Conservation (phyloP, 148 eudicot genomes). For the Fagopyrum esculentum region DNA sequence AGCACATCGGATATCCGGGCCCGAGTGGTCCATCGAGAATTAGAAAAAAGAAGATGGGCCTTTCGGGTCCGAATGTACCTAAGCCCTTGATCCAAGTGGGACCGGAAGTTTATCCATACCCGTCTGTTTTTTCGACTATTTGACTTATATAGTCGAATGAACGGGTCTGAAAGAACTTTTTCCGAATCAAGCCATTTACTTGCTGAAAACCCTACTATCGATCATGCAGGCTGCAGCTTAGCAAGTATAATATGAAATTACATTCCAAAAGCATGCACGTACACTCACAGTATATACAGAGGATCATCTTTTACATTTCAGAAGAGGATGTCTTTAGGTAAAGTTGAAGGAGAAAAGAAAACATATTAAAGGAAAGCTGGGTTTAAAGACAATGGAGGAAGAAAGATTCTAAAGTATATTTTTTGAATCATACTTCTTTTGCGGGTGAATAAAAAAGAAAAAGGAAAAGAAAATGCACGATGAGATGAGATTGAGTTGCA, state of each 20-base stretch:
- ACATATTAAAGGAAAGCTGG: not conserved
- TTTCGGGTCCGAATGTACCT: too few species aligned
- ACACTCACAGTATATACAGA: not conserved
- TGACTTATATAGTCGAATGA: too few species aligned
- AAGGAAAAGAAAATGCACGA: not conserved
- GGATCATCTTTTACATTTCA: conserved; percentile 1
- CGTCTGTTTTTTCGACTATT: too few species aligned
- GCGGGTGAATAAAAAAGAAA: not conserved
- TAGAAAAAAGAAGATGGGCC: too few species aligned
- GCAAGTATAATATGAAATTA: too few species aligned
- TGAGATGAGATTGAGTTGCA: not conserved
- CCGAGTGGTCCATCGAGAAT: too few species aligned
- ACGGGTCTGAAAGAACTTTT: too few species aligned
- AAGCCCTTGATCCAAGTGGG: too few species aligned
- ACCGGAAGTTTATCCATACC: too few species aligned
- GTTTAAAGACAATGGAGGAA: conserved; percentile 2
- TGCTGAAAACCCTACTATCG: too few species aligned
- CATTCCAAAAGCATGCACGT: not conserved
- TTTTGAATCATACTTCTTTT: conserved; percentile 19
- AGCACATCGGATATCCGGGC: too few species aligned
- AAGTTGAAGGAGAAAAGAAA: not conserved
- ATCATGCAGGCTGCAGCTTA: not conserved
- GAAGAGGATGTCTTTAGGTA: conserved; percentile 7
- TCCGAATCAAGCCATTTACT: too few species aligned
- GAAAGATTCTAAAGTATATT: conserved; percentile 19